These are phyloP conservation scores for Salix caprea DNA, from an alignment of 345 rosid genomes.

Conservation along the genomic window DNA sequence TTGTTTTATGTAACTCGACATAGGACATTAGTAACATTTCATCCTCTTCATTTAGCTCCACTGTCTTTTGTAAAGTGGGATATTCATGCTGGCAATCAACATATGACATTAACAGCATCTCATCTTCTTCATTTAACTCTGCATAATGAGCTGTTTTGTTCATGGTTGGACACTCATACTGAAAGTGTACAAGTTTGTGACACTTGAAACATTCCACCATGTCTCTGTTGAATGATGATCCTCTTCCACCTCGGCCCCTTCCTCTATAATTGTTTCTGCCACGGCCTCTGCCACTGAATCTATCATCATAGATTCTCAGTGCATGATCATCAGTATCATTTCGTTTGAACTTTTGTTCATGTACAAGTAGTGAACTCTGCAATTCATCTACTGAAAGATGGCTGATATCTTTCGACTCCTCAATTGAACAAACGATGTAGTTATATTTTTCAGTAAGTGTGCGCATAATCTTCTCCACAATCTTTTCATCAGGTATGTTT, in stretches of 20 bases:
- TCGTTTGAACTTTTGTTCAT: neutral
- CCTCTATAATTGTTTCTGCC: neutral
- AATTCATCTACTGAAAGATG: neutral
- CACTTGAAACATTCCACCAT: neutral
- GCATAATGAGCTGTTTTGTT: neutral
- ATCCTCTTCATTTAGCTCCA: neutral
- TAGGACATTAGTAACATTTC: neutral
- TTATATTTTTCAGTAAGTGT: neutral
- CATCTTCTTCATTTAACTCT: neutral
- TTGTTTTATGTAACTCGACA: neutral
- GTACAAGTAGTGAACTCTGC: neutral
- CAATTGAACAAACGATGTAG: neutral
- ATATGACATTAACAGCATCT: too few relatives aligned
- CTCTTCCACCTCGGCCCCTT: rapidly evolving
- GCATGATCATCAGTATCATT: neutral
- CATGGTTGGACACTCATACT: neutral
- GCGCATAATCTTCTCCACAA: neutral
- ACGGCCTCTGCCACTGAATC: neutral
- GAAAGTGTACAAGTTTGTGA: neutral
- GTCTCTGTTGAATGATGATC: neutral
- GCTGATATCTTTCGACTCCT: neutral
- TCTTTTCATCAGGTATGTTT: neutral
- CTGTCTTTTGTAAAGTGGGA: too few relatives aligned
- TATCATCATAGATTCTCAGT: neutral
- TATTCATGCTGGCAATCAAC: too few relatives aligned